phyloP scores from a whole-genome alignment of 1,139 yeast genomes.

The Taphrina deformans region DNA sequence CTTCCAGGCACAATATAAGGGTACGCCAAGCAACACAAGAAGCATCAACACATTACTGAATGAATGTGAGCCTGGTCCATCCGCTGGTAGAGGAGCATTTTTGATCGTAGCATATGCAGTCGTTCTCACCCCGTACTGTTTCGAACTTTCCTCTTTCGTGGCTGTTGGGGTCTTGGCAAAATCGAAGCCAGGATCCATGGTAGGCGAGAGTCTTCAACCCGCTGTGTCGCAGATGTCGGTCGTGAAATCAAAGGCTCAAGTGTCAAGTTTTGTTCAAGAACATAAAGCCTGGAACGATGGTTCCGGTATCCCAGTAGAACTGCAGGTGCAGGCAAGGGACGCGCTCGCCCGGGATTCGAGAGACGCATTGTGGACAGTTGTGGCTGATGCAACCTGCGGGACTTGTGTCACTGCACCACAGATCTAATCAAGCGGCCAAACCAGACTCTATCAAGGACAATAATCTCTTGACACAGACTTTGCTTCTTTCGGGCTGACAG shows the following conservation, averaged over 20 bases:
- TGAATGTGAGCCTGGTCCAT: slow-evolving; percentile 80
- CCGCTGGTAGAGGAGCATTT: slow-evolving; percentile 88
- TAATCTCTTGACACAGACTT: too few relatives aligned
- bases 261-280: too few relatives aligned
- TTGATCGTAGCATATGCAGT: slow-evolving; percentile 70
- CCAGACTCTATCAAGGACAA: neutral
- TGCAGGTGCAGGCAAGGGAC: neutral
- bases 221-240: too few relatives aligned
- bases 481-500: too few relatives aligned
- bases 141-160: slow-evolving; percentile 11
- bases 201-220: neutral
- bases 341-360: neutral
- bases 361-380: neutral
- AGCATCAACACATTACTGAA: slow-evolving; percentile 66
- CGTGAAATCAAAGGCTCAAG: too few relatives aligned
- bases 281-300: too few relatives aligned
- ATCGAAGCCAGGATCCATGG: slow-evolving; percentile 32
- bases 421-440: neutral
- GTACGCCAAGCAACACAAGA: slow-evolving; percentile 59
- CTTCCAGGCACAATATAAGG: slow-evolving; percentile 63
- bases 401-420: neutral
- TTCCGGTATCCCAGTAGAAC: too few relatives aligned
- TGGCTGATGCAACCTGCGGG: neutral
- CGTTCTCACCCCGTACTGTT: slow-evolving; percentile 59
- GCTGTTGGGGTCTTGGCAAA: slow-evolving; percentile 31